Conservation (phyloP, 2,329 filamentous ascomycete genomes). For the Colletotrichum cuscutae region DNA sequence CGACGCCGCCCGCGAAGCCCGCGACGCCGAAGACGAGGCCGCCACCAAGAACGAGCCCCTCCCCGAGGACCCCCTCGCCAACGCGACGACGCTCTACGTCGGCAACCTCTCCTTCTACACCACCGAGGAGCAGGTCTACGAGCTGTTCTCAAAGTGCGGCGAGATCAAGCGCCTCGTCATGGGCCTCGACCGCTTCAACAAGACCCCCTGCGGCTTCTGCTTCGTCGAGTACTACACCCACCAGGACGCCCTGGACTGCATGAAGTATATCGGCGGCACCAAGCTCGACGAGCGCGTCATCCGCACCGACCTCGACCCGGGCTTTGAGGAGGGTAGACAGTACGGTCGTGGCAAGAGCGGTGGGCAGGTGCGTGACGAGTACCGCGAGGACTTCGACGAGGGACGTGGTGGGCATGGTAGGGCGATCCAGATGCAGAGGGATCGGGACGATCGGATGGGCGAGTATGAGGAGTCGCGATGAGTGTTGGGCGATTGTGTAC, state of each 20-base stretch:
- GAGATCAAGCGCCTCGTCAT: constrained; percentile 98
- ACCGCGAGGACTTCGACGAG: constrained; percentile 95
- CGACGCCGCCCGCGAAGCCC: constrained; percentile 50
- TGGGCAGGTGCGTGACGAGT: constrained; percentile 97
- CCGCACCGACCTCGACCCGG: constrained; percentile 92
- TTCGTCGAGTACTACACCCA: constrained; percentile 99
- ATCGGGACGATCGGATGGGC: constrained; percentile 40
- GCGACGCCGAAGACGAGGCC: constrained; percentile 57
- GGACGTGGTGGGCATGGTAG: constrained; percentile 90
- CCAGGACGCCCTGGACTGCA: constrained; percentile 94
- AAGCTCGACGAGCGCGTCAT: constrained; percentile 98
- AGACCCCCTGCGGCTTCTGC: constrained; percentile 98
- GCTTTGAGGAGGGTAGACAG: constrained; percentile 94
- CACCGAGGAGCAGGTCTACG: constrained; percentile 98
- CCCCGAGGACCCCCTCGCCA: constrained; percentile 80
- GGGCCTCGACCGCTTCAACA: constrained; percentile 96
- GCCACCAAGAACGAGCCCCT: constrained; percentile 60
- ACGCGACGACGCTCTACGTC: constrained; percentile 96
- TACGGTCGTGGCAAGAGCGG: constrained; percentile 96
- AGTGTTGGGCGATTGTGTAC: neutral
- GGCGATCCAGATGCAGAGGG: constrained; percentile 70
- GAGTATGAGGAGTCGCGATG: constrained; percentile 50
- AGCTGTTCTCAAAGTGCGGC: constrained; percentile 94
- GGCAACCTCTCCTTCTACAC: constrained; percentile 99
- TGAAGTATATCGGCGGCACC: constrained; percentile 98